Conservation (phyloP, 2,329 filamentous ascomycete species). For the Daldinia sp. region DNA sequence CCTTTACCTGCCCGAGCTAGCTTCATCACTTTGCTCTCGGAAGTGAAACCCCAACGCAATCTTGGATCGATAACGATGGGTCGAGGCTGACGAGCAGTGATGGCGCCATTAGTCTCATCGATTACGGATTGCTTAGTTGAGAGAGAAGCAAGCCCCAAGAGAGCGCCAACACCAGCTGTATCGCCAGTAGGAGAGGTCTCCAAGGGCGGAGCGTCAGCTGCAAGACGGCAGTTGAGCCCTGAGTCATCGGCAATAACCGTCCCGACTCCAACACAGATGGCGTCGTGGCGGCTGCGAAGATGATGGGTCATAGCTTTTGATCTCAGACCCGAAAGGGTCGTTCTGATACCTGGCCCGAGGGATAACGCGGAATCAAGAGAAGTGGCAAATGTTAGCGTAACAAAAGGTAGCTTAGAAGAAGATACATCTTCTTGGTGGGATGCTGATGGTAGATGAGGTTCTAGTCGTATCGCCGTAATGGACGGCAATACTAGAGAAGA, state of each 20-base stretch:
- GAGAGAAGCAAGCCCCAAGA: conserved; percentile 30
- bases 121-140: conserved; percentile 20
- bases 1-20: conserved; percentile 71
- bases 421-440: not conserved
- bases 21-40: conserved; percentile 70
- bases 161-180: conserved; percentile 31
- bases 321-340: conserved; percentile 79
- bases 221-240: conserved; percentile 81
- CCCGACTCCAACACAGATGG: conserved; percentile 84
- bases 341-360: conserved; percentile 80
- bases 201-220: conserved; percentile 51
- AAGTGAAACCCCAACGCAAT: conserved; percentile 73
- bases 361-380: conserved; percentile 86
- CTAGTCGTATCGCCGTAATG: conserved; percentile 42
- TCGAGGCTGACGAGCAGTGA: conserved; percentile 69
- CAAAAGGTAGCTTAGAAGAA: conserved; percentile 43
- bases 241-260: conserved; percentile 89
- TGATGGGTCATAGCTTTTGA: conserved; percentile 95
- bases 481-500: conserved; percentile 42
- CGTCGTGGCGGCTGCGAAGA: conserved; percentile 81
- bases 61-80: conserved; percentile 84
- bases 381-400: conserved; percentile 89
- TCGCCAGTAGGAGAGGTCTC: conserved; percentile 15
- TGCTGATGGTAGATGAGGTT: conserved; percentile 44
- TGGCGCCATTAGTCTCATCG: conserved; percentile 51